Percentiles rank a stretch among this genome's conserved stretches.
Evolutionary conservation across 2,329 filamentous ascomycete species (phyloP).

Genomic region (Colletotrichum sp.): DNA sequence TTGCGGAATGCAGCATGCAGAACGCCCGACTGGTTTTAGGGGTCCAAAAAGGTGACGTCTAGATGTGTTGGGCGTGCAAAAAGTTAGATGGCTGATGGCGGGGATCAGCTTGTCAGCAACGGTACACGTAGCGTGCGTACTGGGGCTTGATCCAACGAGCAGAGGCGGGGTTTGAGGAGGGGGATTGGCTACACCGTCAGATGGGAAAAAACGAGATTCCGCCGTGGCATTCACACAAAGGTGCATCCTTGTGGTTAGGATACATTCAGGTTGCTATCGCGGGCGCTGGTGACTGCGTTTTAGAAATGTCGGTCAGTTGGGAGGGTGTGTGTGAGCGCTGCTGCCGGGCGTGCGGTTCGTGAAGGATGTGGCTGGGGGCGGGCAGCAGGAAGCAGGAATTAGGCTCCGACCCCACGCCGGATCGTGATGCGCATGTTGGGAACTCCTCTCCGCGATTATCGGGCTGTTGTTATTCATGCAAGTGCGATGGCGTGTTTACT

Average conservation of each 20-base stretch:
- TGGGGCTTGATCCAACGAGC: background rate
- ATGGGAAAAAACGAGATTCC: background rate
- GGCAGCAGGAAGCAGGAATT: slow-evolving; percentile 19
- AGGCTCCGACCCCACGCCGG: slow-evolving; percentile 10
- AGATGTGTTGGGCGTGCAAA: background rate
- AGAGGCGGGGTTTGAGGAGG: background rate
- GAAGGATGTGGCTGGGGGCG: slow-evolving; percentile 14
- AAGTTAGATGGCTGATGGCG: background rate
- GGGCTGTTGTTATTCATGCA: background rate
- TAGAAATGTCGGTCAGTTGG: background rate
- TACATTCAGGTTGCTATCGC: background rate
- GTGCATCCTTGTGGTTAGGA: background rate
- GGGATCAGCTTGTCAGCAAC: slow-evolving; percentile 5
- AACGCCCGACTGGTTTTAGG: background rate
- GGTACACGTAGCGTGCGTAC: background rate
- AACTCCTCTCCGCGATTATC: background rate
- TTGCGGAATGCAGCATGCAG: slow-evolving; percentile 2
- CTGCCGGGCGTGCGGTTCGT: background rate
- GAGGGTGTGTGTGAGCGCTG: background rate
- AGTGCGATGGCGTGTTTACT: background rate
- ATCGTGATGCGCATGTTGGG: background rate
- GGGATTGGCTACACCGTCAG: background rate
- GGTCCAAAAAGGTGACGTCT: background rate
- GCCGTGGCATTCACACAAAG: background rate
- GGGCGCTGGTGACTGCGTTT: background rate